Base-by-base conservation (phyloP, 2,329 filamentous ascomycete species). In the Canariomyces notabilis region DNA sequence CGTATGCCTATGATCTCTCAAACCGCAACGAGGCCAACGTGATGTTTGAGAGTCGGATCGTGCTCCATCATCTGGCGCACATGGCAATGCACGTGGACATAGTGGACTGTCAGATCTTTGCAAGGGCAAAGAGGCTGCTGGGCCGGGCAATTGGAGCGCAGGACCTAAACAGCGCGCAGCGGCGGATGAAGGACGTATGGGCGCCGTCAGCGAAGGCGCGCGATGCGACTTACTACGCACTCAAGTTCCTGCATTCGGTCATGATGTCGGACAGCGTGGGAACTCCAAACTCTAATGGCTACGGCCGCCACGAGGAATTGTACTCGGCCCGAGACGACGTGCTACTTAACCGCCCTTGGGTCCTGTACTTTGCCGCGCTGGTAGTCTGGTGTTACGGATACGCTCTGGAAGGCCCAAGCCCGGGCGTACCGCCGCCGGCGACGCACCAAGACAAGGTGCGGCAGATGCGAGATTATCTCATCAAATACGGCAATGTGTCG, bases 61-160 rank as follows among this genome's bases (percentile, higher is more conserved):
- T 95, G 21, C 73, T 97, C 36, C 90, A 97, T 61, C 89, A 95
- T 59, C 73, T 98, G 11, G 93, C 93, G 0, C 93, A 97, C 65
- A 96, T 98, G 88, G 89, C 89, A 3, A 95, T 95, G 78, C 89
- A 97, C 61, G 89, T 95, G 19, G 91, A 97, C 61, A 89, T 97
- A 44, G 87, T 95, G n/a, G 91, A 97, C 64, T 91, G 89, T 59
- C 91, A 97, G 67, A 94, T 97, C 55, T 96, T 93, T 64, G 93
- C 91, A 5, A 83, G 90, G 7, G 89, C 91, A 1, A 87, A 84
- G 57, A 78, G 90, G 22, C 76, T 96, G 2, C 79, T 97, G 4
- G 91, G 93, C 18, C 82, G 91, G 37, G 83, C 84, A 1, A 94
- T 97, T 50, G 89, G 87, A 1, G 74, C 80, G 2, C 81, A 87